phyloP scores from a whole-genome alignment of 306 rosid species.

The Pyrus pyrifolia region DNA sequence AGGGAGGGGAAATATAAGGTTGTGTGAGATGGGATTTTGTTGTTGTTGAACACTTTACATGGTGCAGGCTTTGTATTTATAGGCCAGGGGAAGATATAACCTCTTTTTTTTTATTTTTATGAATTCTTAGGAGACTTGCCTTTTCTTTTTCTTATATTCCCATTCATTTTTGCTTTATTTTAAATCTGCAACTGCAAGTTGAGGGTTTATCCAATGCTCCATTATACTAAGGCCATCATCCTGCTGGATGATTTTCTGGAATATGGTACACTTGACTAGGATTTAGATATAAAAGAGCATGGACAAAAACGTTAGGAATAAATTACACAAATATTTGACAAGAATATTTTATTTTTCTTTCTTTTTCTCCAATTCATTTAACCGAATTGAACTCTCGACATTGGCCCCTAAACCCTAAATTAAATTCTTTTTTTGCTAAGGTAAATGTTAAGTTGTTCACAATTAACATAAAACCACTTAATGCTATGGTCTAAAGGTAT shows the following conservation, averaged over 20 bases:
- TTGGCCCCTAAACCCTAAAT: neutral
- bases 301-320: neutral
- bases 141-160: slow-evolving; percentile 19
- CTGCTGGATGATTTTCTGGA: neutral
- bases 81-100: slow-evolving; percentile 13
- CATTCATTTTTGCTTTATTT: slow-evolving; percentile 21
- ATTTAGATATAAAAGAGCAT: neutral
- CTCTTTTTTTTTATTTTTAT: neutral
- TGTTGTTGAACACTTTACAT: neutral
- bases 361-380: neutral
- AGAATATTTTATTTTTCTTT: neutral
- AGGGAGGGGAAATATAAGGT: neutral
- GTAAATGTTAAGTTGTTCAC: neutral
- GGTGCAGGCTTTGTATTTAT: slow-evolving; percentile 13
- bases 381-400: neutral
- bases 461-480: too few species aligned
- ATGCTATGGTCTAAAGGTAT: too few species aligned
- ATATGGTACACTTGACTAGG: neutral
- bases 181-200: slow-evolving; percentile 15
- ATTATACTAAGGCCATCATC: neutral
- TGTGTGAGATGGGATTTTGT: neutral
- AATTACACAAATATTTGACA: neutral
- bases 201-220: slow-evolving; percentile 3
- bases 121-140: neutral
- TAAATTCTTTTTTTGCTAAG: neutral